These are phyloP conservation scores for Fusarium xylarioides DNA, from an alignment of 2,329 filamentous ascomycete species.

Conservation along the genomic window DNA sequence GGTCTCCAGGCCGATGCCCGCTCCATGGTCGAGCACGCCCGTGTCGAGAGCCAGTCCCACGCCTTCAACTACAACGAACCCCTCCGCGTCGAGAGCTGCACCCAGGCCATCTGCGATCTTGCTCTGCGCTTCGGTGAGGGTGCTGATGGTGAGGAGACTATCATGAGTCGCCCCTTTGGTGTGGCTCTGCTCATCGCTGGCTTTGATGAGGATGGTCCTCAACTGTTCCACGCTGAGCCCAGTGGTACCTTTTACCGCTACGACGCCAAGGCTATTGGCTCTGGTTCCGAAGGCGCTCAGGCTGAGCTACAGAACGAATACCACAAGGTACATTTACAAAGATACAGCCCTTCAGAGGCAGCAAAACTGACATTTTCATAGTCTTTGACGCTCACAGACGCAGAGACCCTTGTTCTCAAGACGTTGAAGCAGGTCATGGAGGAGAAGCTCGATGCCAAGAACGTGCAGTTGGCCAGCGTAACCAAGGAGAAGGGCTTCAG, in stretches of 20 bases:
- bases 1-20: slow-evolving; percentile 97
- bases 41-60: slow-evolving; percentile 96
- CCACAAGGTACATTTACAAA: slow-evolving; percentile 72
- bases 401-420: slow-evolving; percentile 95
- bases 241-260: slow-evolving; percentile 99
- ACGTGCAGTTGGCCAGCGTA: slow-evolving; percentile 96
- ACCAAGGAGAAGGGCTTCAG: slow-evolving; percentile 98
- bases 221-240: slow-evolving; percentile 97
- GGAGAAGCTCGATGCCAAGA: slow-evolving; percentile 98
- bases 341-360: not conserved
- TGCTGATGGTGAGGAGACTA: slow-evolving; percentile 96
- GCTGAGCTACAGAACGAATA: slow-evolving; percentile 99
- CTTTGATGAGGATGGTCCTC: slow-evolving; percentile 95
- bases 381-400: slow-evolving; percentile 91
- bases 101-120: slow-evolving; percentile 97
- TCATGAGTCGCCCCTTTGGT: slow-evolving; percentile 97
- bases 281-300: slow-evolving; percentile 95
- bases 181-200: slow-evolving; percentile 96
- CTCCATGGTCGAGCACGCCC: slow-evolving; percentile 97
- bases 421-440: slow-evolving; percentile 99
- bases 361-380: slow-evolving; percentile 43
- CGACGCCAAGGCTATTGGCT: slow-evolving; percentile 98
- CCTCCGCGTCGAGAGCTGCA: slow-evolving; percentile 95
- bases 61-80: slow-evolving; percentile 98
- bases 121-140: slow-evolving; percentile 96